phyloP scores from a whole-genome alignment of 1,284 basidiomycete species.

The Cryptococcus sp. region DNA sequence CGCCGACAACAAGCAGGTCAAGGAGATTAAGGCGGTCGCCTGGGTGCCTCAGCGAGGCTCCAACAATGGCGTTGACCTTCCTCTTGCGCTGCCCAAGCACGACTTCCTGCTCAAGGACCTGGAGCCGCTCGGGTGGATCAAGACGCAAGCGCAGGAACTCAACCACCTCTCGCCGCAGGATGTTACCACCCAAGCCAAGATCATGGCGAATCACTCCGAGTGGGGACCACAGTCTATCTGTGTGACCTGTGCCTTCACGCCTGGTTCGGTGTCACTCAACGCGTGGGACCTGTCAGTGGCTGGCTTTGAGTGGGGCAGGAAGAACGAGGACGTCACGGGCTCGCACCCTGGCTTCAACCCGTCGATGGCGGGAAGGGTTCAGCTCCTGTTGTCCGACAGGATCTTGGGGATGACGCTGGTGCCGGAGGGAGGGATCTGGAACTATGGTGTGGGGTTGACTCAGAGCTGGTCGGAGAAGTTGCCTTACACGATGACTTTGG shows the following conservation, averaged over 20 bases:
- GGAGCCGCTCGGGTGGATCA: slow-evolving; percentile 96
- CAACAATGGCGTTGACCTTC: slow-evolving; percentile 88
- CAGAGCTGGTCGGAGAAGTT: slow-evolving; percentile 85
- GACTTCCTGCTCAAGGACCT: slow-evolving; percentile 92
- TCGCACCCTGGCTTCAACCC: slow-evolving; percentile 91
- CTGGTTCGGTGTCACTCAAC: slow-evolving; percentile 92
- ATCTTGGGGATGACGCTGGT: slow-evolving; percentile 87
- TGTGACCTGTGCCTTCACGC: slow-evolving; percentile 92
- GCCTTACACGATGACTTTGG: slow-evolving; percentile 80
- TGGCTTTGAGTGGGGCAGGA: slow-evolving; percentile 98
- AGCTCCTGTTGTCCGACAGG: slow-evolving; percentile 89
- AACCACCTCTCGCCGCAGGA: slow-evolving; percentile 89
- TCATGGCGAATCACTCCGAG: slow-evolving; percentile 94
- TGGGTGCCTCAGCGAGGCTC: slow-evolving; percentile 96
- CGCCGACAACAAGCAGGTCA: slow-evolving; percentile 94
- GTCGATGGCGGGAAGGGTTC: slow-evolving; percentile 95
- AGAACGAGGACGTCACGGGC: slow-evolving; percentile 79
- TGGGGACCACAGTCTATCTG: slow-evolving; percentile 94
- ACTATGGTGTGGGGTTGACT: slow-evolving; percentile 86
- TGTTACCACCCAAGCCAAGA: slow-evolving; percentile 90
- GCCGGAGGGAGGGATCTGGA: slow-evolving; percentile 88
- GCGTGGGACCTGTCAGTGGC: slow-evolving; percentile 84
- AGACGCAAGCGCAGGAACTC: slow-evolving; percentile 88
- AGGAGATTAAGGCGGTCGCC: slow-evolving; percentile 95
- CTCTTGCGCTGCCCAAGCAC: slow-evolving; percentile 79